Evolutionary conservation across 352 stramenopile genomes (phyloP).

Genomic region (Phytophthora tentaculata): DNA sequence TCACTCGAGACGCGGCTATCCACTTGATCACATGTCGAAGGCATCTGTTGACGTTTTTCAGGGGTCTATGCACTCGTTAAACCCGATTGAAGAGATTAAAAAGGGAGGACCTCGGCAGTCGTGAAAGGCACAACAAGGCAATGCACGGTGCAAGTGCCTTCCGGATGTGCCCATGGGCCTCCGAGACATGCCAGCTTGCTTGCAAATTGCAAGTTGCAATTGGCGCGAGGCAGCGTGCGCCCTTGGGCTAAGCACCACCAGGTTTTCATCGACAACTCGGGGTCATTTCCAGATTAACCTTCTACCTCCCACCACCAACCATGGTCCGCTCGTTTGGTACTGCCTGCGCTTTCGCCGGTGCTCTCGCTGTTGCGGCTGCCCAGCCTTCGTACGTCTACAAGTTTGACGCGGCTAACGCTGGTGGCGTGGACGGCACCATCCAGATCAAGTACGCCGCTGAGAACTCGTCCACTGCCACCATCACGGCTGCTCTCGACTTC

Average conservation of each 20-base stretch:
- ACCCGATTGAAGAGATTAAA: conserved; percentile 14
- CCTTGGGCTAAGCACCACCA: conserved; percentile 18
- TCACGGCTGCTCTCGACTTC: conserved; percentile 52
- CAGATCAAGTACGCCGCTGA: conserved; percentile 42
- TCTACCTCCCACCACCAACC: conserved; percentile 39
- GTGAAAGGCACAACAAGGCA: conserved; percentile 7
- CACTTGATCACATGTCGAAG: background rate
- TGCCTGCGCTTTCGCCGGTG: conserved; percentile 16
- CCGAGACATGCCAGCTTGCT: conserved; percentile 13
- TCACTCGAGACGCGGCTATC: background rate
- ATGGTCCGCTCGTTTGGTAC: conserved; percentile 19
- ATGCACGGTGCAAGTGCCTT: conserved; percentile 7
- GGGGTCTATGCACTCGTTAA: conserved; percentile 19
- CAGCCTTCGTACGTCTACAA: conserved; percentile 46
- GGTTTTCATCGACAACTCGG: conserved; percentile 36
- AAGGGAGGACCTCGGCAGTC: background rate
- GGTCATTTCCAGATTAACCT: conserved; percentile 43
- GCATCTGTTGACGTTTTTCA: conserved; percentile 20
- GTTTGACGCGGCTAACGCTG: conserved; percentile 42
- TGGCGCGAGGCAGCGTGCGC: conserved; percentile 15
- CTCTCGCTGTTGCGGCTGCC: conserved; percentile 14
- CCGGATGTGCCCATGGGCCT: conserved; percentile 4
- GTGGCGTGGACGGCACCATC: conserved; percentile 43
- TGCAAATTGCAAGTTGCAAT: too few species aligned
- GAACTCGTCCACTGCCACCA: conserved; percentile 32